phyloP scores from a whole-genome alignment of 2,329 filamentous ascomycete species.

The Calonectria honghensis region DNA sequence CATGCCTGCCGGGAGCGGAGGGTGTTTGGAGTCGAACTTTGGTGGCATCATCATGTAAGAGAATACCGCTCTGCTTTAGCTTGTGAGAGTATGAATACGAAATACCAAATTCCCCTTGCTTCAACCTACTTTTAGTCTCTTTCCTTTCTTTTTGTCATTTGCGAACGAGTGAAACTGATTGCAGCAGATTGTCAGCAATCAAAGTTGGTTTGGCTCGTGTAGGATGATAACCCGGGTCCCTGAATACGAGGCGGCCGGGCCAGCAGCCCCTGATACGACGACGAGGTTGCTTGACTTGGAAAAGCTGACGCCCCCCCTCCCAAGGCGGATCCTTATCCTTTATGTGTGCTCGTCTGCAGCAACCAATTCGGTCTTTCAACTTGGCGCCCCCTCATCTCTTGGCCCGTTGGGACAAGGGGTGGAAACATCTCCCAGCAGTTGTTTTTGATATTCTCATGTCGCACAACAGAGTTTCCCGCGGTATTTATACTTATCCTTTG shows the following conservation, averaged over 20 bases:
- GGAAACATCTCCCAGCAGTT: neutral
- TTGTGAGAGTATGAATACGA: slow-evolving; percentile 25
- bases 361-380: neutral
- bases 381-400: neutral
- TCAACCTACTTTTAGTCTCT: neutral
- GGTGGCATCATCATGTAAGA: slow-evolving; percentile 28
- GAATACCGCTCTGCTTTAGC: slow-evolving; percentile 3
- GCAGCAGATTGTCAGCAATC: neutral
- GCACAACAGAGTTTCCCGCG: slow-evolving; percentile 6
- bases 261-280: slow-evolving; percentile 5
- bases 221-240: neutral
- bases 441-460: slow-evolving; percentile 18
- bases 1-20: neutral
- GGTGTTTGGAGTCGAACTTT: slow-evolving; percentile 25
- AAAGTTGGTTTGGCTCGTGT: neutral
- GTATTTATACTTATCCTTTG: slow-evolving; percentile 16
- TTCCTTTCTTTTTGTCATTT: neutral
- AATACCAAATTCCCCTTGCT: slow-evolving; percentile 14
- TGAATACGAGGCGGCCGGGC: neutral
- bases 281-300: neutral
- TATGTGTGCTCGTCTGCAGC: neutral
- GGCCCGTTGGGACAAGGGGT: neutral
- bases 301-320: neutral
- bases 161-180: neutral
- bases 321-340: neutral